phyloP scores from a whole-genome alignment of 805 yeast species.

The Candida qinlingensis region DNA sequence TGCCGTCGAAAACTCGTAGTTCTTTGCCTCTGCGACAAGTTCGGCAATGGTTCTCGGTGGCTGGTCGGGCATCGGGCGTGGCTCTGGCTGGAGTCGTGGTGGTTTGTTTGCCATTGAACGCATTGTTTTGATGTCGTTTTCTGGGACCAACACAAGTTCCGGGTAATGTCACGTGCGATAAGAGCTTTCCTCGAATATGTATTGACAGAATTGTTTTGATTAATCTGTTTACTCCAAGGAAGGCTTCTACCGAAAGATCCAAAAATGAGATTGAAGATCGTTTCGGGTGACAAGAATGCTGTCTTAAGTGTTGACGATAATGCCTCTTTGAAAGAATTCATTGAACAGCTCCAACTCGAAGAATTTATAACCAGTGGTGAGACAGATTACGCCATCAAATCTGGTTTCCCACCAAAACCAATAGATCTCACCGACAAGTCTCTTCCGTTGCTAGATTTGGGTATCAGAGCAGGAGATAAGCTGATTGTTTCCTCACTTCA shows the following conservation, averaged over 20 bases:
- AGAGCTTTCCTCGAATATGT: background rate
- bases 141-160: background rate
- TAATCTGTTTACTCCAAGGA: too few species aligned
- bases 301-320: slow-evolving; percentile 35
- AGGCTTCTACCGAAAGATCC: too few species aligned
- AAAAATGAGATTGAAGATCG: background rate
- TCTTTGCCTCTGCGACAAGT: slow-evolving; percentile 42
- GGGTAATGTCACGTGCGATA: slow-evolving; percentile 2
- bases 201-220: background rate
- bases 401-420: slow-evolving; percentile 59
- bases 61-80: background rate
- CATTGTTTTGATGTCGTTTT: background rate
- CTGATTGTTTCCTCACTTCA: slow-evolving; percentile 32
- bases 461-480: slow-evolving; percentile 57
- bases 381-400: slow-evolving; percentile 30
- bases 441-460: slow-evolving; percentile 32
- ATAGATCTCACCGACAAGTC: slow-evolving; percentile 28
- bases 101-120: background rate
- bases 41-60: slow-evolving; percentile 24
- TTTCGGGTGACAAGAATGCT: slow-evolving; percentile 13
- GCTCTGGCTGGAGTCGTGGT: background rate
- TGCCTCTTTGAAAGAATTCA: slow-evolving; percentile 30
- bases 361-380: slow-evolving; percentile 4
- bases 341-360: slow-evolving; percentile 14
- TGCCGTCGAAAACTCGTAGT: slow-evolving; percentile 46